These are phyloP conservation scores for Angomonas ambiguus DNA, from an alignment of 208 protist species.

Conservation along the genomic window DNA sequence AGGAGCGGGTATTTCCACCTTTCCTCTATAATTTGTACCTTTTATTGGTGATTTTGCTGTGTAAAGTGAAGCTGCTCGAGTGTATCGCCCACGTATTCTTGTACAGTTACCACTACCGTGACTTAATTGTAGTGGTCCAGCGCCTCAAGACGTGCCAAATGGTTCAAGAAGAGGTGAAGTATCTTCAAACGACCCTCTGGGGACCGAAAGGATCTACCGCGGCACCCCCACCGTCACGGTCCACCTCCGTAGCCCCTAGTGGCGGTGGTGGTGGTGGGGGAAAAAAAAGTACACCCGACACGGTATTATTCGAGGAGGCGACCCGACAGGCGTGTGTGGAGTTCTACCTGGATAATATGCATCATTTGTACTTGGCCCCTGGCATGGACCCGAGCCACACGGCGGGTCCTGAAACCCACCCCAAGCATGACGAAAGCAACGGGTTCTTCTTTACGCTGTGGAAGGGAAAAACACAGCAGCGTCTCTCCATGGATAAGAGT, in stretches of 20 bases:
- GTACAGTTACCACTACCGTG: slow-evolving; percentile 48
- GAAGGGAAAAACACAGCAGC: neutral
- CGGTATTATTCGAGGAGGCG: neutral
- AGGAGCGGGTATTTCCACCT: slow-evolving; percentile 27
- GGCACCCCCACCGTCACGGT: too few species aligned
- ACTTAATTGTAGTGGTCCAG: slow-evolving; percentile 49
- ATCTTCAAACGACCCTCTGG: neutral
- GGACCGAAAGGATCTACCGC: too few species aligned
- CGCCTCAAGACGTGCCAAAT: neutral
- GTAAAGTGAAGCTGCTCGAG: slow-evolving; percentile 45
- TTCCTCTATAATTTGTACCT: slow-evolving; percentile 64
- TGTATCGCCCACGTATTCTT: slow-evolving; percentile 55
- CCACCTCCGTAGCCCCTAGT: too few species aligned
- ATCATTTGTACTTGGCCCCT: neutral
- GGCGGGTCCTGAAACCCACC: neutral
- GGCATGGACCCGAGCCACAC: neutral
- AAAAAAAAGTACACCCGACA: too few species aligned
- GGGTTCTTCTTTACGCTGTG: too few species aligned
- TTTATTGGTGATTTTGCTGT: slow-evolving; percentile 41
- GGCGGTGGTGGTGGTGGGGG: neutral
- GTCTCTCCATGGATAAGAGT: neutral
- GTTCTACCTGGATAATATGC: neutral
- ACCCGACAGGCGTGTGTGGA: neutral
- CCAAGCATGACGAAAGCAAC: neutral
- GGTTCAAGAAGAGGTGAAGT: neutral